Evolutionary conservation across 176 grass and related monocot species (phyloP), one percentile per base, ranked within the genome.

Genomic region (Echinochloa phyllopogon): DNA sequence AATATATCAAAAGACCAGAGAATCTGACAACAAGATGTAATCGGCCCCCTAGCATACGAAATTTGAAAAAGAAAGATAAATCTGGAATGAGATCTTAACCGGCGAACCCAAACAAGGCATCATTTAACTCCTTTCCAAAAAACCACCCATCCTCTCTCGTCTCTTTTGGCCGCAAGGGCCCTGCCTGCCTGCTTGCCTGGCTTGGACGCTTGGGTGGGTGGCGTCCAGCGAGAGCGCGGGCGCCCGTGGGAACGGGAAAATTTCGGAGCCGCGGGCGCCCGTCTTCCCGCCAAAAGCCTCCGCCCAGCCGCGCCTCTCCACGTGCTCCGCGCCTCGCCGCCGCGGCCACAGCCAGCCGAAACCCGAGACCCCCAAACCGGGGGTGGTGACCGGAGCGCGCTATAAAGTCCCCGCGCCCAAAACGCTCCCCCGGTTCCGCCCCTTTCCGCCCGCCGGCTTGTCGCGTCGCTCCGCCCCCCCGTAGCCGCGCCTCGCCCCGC

Each of bases 261-360:
- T 65, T 81, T 81, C 49, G 79, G 65, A 14, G 64, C 78, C 78
- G 64, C 78, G 20, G 59, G 63, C 64, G 37, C 65, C 50, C 37
- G 64, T 81, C 63, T 81, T 81, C 78, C 78, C 78, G 79, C 79
- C 79, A 69, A 81, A 81, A 81, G 49, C 64, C 45, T 67, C 62
- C 39, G n/a, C 47, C 62, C 3, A 37, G 10, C 27, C 18, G 5
- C 58, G 25, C 52, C 48, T 61, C 45, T 59, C 72, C 72, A 53
- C 49, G 71, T 52, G 72, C 73, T 55, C 74, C 74, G 11, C 52
- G 57, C 57, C 60, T 65, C 77, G 59, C 77, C 62, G 78, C 78
- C 77, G 61, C 77, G 37, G 21, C 21, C 44, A 37, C 78, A 23
- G 78, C 78, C 78, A 23, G 78, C 78, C 78, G 47, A 53, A 68